Conservation (phyloP, 179 eudicot species). For the Nepenthes alata region DNA sequence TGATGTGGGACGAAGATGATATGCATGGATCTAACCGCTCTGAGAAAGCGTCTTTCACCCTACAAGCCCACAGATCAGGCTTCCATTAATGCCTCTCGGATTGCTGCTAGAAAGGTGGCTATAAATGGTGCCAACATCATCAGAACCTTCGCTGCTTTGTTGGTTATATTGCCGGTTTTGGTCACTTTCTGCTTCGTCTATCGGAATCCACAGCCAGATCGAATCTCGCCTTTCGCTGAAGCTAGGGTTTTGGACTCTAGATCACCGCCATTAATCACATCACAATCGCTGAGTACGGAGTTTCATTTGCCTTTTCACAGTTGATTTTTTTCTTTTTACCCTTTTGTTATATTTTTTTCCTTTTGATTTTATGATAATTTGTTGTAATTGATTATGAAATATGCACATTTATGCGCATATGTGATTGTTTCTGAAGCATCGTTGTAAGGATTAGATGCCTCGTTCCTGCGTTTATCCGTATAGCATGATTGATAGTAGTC, state of each 20-base stretch:
- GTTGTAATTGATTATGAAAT: too few relatives aligned
- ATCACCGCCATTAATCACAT: conserved; percentile 7
- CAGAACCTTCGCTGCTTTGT: conserved; percentile 32
- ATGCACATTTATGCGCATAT: too few relatives aligned
- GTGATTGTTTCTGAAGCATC: too few relatives aligned
- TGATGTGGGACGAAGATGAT: neutral
- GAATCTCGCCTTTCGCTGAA: conserved; percentile 40
- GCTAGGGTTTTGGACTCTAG: conserved; percentile 56
- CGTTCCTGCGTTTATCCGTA: too few relatives aligned
- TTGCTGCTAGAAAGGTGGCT: conserved; percentile 13
- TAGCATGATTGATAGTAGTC: too few relatives aligned
- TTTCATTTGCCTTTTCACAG: neutral
- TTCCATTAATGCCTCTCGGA: conserved; percentile 12
- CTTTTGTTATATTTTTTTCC: neutral
- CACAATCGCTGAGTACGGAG: conserved; percentile 14
- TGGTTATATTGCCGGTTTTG: conserved; percentile 47
- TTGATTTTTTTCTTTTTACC: neutral
- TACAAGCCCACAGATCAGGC: conserved; percentile 17
- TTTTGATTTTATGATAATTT: neutral
- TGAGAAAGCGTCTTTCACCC: conserved; percentile 30
- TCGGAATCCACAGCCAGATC: conserved; percentile 27
- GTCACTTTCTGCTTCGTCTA: conserved; percentile 36
- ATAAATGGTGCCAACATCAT: conserved; percentile 32
- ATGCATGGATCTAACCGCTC: conserved; percentile 28
- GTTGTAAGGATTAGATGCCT: too few relatives aligned